Percentiles rank a stretch among this genome's conserved stretches.
Conservation (phyloP, 2,329 filamentous ascomycete species). For the Aureobasidium sp. region DNA sequence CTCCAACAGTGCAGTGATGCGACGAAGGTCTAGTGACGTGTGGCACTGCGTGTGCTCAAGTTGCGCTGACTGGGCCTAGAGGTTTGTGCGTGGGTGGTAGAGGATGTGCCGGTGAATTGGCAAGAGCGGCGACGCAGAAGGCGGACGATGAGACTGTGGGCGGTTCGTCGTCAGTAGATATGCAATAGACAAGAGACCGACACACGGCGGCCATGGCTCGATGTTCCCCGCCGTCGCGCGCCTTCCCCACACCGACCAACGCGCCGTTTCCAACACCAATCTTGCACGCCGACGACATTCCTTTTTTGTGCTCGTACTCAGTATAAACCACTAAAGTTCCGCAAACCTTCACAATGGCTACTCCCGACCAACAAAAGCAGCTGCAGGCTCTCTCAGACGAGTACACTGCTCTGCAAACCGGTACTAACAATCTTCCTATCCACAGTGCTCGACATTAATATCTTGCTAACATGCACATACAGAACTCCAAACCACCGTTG, state of each 20-base stretch:
- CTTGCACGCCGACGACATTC: not conserved
- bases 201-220: not conserved
- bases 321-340: not conserved
- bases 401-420: conserved; percentile 79
- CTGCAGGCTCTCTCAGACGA: conserved; percentile 81
- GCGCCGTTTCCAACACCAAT: not conserved
- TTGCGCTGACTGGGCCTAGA: not conserved
- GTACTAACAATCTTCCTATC: conserved; percentile 39
- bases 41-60: not conserved
- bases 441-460: not conserved
- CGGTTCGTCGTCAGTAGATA: not conserved
- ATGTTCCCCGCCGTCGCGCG: conserved; percentile 3
- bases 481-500: conserved; percentile 75
- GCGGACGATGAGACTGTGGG: not conserved
- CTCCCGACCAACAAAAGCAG: conserved; percentile 61
- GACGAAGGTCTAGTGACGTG: not conserved
- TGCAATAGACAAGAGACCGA: not conserved
- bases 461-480: conserved; percentile 7
- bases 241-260: conserved; percentile 1
- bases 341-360: conserved; percentile 14
- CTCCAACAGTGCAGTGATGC: not conserved
- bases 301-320: not conserved
- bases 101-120: not conserved
- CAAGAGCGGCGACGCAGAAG: not conserved
- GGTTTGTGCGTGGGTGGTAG: not conserved